Evolutionary conservation across 2,329 filamentous ascomycete genomes (phyloP).

Genomic region (Sclerotinia minor): DNA sequence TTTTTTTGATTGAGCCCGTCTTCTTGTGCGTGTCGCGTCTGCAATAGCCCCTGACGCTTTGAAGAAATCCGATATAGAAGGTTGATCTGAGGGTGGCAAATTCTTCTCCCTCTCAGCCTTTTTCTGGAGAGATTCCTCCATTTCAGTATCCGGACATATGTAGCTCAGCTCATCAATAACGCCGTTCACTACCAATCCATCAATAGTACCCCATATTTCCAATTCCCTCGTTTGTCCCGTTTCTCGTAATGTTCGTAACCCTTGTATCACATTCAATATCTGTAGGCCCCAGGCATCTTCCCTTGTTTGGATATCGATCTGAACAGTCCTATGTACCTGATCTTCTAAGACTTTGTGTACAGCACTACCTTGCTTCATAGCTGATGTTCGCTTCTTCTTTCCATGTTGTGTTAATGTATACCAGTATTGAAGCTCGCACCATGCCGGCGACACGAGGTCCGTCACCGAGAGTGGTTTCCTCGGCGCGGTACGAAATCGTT

Average conservation of each 20-base stretch:
- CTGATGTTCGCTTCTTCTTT: conserved; percentile 69
- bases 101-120: conserved; percentile 38
- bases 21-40: conserved; percentile 28
- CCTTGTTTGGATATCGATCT: conserved; percentile 68
- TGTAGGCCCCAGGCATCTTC: conserved; percentile 82
- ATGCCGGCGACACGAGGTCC: conserved; percentile 83
- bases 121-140: conserved; percentile 50
- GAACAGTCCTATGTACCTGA: conserved; percentile 76
- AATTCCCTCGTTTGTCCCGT: conserved; percentile 73
- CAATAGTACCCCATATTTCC: conserved; percentile 81
- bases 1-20: conserved; percentile 35
- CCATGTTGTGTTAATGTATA: conserved; percentile 81
- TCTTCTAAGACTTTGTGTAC: conserved; percentile 85
- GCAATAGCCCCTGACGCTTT: conserved; percentile 29
- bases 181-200: conserved; percentile 82
- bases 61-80: conserved; percentile 39
- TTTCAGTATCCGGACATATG: conserved; percentile 69
- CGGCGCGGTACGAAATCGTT: conserved; percentile 75
- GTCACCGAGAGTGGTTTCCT: conserved; percentile 82
- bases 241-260: conserved; percentile 70
- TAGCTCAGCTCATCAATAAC: conserved; percentile 85
- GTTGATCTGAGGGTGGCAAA: conserved; percentile 42
- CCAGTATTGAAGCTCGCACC: conserved; percentile 95
- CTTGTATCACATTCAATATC: conserved; percentile 90
- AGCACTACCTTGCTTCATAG: conserved; percentile 79